Evolutionary conservation across 306 rosid genomes (phyloP).

Genomic region (Begonia masoniana): DNA sequence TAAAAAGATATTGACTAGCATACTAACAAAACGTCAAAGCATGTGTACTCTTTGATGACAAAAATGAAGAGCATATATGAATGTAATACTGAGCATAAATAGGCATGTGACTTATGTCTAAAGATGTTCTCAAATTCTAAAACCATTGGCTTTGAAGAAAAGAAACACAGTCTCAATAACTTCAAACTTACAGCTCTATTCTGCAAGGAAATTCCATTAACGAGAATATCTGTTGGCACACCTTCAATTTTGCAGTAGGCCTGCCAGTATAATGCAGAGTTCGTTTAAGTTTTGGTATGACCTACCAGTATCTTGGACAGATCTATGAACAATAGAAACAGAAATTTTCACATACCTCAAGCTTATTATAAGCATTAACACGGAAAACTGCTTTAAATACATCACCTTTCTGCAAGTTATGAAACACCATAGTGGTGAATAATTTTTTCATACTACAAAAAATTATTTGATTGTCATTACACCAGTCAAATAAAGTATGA

Average conservation of each 20-base stretch:
- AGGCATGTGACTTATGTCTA: too few species aligned
- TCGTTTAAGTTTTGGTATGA: too few species aligned
- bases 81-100: too few species aligned
- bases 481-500: not conserved
- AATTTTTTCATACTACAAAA: constrained; percentile 2
- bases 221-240: constrained; percentile 53
- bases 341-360: constrained; percentile 44
- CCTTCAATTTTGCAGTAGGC: constrained; percentile 89
- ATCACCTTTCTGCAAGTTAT: constrained; percentile 57
- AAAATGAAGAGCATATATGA: too few species aligned
- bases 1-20: too few species aligned
- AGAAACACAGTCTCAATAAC: not conserved
- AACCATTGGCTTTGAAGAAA: too few species aligned
- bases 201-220: constrained; percentile 57
- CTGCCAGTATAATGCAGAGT: constrained; percentile 16
- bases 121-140: too few species aligned
- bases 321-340: not conserved
- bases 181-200: constrained; percentile 83
- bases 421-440: constrained; percentile 7
- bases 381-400: constrained; percentile 56
- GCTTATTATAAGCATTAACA: constrained; percentile 73
- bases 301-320: too few species aligned
- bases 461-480: not conserved
- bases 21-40: too few species aligned
- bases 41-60: too few species aligned